Percentiles rank a stretch among this genome's conserved stretches.
These are phyloP conservation scores for Sporothrix protearum DNA, from an alignment of 2,329 filamentous ascomycete species.

Conservation along the genomic window DNA sequence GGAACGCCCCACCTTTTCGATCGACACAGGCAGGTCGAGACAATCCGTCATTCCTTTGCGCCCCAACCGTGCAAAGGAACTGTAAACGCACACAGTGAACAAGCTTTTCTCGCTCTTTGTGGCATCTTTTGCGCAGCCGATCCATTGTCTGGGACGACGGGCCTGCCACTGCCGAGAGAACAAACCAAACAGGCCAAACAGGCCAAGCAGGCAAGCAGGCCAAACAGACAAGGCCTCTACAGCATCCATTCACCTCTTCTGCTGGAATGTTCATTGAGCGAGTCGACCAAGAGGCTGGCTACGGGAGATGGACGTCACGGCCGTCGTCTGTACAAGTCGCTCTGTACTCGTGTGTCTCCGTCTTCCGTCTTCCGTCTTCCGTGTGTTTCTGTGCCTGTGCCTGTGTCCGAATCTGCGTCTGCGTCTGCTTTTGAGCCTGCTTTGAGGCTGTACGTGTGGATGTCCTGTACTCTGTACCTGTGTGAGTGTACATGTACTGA, in stretches of 20 bases:
- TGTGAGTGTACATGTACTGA: not conserved
- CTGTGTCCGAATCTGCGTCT: no score
- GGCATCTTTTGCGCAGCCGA: not conserved
- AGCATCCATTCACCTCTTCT: not conserved
- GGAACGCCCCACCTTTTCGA: not conserved
- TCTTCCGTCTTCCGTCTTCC: not conserved
- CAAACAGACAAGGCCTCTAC: not conserved
- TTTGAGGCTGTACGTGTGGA: constrained; percentile 1
- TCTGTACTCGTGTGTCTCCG: not conserved
- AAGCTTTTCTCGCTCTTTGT: not conserved
- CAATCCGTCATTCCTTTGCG: constrained; percentile 1
- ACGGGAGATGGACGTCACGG: constrained; percentile 5
- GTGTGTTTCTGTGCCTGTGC: not conserved
- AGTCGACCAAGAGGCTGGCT: not conserved
- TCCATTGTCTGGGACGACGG: constrained; percentile 9
- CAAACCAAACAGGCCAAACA: not conserved
- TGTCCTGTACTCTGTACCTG: no score
- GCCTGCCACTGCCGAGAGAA: not conserved
- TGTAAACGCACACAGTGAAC: not conserved
- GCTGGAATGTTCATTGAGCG: constrained; percentile 15
- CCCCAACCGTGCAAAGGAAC: not conserved
- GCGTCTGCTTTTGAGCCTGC: no score
- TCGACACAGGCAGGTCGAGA: not conserved
- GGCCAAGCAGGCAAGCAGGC: not conserved
- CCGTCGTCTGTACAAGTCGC: not conserved